Evolutionary conservation across 2,329 filamentous ascomycete species (phyloP), one percentile per base, ranked within the genome.

Genomic region (Aspergillus ochraceus): DNA sequence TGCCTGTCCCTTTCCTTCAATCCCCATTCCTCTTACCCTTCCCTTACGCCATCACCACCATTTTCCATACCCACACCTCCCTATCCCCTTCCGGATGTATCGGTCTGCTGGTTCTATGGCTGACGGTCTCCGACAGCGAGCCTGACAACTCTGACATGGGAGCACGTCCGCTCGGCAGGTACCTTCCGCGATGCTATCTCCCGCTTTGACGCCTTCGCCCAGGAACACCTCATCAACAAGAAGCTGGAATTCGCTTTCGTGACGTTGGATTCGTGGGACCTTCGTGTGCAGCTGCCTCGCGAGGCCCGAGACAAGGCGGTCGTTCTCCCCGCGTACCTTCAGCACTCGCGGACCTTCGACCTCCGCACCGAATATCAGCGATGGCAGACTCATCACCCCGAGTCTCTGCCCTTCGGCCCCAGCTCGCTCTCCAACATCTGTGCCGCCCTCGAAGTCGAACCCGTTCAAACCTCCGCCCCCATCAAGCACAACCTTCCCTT

Each of bases 401-500:
- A 99, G 81, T 97, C 94, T 59, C 85, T 99, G 57, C 94, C 95
- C 2, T 99, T 98, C 73, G 95, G 94, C 19, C 94, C 95, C 53
- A 97, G 92, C 60, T 96, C 95, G 76, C 85, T 99, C 66, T 90
- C 93, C 70, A 98, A 98, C 79, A 99, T 99, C 76, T 99, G 95
- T 81, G 95, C 95, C 64, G 95, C 95, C 57, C 88, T 99, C 56
- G 95, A 99, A 80, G 95, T 99, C 52, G 95, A 99, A 79, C 93
- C 96, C 58, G 92, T 99, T 42, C 93, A 98, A 79, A 94, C 93
- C 11, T 98, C 93, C 72, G 94, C 95, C 58, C 95, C 95, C 49
- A 98, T 99, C 80, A 99, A 98, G 80, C 95, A 98, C 77, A 98
- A 98, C 76, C 85, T 99, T 45, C 95, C 95, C 11, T 99, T 99